Percentiles rank a stretch among this genome's conserved stretches.
Conservation (phyloP, 2,329 filamentous ascomycete genomes). For the Fusarium sp. region DNA sequence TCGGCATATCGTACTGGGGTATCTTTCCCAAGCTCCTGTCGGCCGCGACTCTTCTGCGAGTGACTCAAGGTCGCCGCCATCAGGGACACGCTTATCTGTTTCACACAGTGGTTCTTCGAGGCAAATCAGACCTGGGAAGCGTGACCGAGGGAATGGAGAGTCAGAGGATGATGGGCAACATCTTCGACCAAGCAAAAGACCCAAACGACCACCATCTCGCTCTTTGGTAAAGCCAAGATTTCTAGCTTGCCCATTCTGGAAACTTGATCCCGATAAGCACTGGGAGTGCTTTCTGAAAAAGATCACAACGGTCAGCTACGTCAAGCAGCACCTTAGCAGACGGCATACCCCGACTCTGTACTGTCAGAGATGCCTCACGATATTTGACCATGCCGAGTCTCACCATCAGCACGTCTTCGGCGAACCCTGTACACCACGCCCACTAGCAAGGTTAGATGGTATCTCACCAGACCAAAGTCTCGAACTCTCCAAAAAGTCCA, state of each 20-base stretch:
- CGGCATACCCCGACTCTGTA: conserved; percentile 1
- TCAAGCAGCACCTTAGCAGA: conserved; percentile 1
- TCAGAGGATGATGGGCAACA: neutral
- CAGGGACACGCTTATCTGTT: neutral
- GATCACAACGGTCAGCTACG: neutral
- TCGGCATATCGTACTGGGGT: neutral
- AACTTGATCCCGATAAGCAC: neutral
- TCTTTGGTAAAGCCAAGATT: neutral
- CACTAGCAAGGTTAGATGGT: neutral
- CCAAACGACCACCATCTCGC: neutral
- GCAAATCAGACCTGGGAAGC: neutral
- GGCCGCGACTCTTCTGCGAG: too few relatives aligned
- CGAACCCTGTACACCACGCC: too few relatives aligned
- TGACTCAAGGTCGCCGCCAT: neutral
- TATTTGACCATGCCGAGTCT: neutral
- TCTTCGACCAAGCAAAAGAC: neutral
- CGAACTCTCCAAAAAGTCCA: neutral
- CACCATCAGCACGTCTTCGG: too few relatives aligned
- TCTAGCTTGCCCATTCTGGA: conserved; percentile 13
- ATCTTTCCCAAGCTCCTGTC: neutral
- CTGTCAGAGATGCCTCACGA: neutral
- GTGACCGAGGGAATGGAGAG: neutral
- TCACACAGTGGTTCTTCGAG: neutral
- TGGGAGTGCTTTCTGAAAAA: neutral
- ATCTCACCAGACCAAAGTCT: neutral